Evolutionary conservation across 805 yeast genomes (phyloP).

Genomic region (Candida bentonensis): DNA sequence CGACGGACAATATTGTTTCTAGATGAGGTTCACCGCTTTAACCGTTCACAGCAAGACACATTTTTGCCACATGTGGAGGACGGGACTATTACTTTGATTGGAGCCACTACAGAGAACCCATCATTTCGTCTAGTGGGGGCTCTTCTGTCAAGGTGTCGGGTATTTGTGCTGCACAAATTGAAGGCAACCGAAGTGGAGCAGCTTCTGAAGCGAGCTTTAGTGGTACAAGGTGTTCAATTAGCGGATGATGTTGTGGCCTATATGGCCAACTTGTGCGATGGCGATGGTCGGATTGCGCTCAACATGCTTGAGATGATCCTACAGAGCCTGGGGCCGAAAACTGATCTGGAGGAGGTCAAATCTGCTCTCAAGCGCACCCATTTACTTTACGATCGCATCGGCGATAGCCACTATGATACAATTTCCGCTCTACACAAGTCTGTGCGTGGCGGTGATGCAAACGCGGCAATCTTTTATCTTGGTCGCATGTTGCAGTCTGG

Average conservation of each 20-base stretch:
- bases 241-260: constrained; percentile 48
- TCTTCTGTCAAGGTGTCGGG: constrained; percentile 67
- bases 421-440: constrained; percentile 94
- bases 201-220: constrained; percentile 46
- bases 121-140: constrained; percentile 72
- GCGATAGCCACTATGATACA: constrained; percentile 89
- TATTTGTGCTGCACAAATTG: constrained; percentile 52
- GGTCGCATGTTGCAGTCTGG: constrained; percentile 87
- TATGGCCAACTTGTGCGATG: constrained; percentile 61
- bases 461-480: constrained; percentile 79
- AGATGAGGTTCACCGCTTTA: constrained; percentile 87
- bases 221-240: constrained; percentile 46
- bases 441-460: constrained; percentile 75
- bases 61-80: constrained; percentile 72
- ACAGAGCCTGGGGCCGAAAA: constrained; percentile 7
- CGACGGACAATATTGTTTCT: constrained; percentile 61
- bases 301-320: constrained; percentile 55
- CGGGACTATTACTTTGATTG: constrained; percentile 70
- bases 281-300: constrained; percentile 78
- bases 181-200: constrained; percentile 32
- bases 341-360: constrained; percentile 17
- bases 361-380: constrained; percentile 34
- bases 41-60: constrained; percentile 76
- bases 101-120: constrained; percentile 98
- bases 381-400: constrained; percentile 66